Conservation (phyloP, 768 basidiomycete species). For the Leccinellum rugosiceps region DNA sequence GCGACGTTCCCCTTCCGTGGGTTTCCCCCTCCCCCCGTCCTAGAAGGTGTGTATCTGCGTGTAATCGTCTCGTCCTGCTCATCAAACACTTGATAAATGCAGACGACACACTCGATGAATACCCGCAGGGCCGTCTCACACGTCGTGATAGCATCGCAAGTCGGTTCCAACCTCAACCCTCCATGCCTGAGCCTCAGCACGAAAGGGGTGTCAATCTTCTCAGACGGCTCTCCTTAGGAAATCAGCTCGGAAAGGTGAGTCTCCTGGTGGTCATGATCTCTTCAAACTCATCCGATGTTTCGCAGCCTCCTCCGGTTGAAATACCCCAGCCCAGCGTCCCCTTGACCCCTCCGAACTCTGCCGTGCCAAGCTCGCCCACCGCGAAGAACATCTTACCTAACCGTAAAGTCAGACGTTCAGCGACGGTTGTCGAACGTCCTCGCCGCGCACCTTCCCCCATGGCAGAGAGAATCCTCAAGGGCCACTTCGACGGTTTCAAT, state of each 20-base stretch:
- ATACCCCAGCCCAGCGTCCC: slow-evolving; percentile 32
- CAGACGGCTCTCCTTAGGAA: slow-evolving; percentile 71
- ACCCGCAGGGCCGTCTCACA: slow-evolving; percentile 43
- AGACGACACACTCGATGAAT: slow-evolving; percentile 43
- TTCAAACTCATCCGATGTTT: neutral
- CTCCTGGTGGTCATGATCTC: neutral
- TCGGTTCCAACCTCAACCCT: slow-evolving; percentile 49
- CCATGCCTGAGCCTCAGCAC: slow-evolving; percentile 44
- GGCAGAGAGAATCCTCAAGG: slow-evolving; percentile 89
- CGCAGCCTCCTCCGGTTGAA: slow-evolving; percentile 12
- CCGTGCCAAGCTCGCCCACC: slow-evolving; percentile 32
- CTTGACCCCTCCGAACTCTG: slow-evolving; percentile 51
- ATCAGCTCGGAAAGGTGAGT: slow-evolving; percentile 56
- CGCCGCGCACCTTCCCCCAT: slow-evolving; percentile 80
- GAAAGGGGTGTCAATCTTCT: slow-evolving; percentile 72
- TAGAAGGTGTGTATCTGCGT: slow-evolving; percentile 52
- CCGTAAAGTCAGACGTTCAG: slow-evolving; percentile 51
- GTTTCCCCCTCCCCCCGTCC: slow-evolving; percentile 49
- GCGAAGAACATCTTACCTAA: slow-evolving; percentile 20
- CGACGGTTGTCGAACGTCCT: slow-evolving; percentile 51
- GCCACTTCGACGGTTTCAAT: slow-evolving; percentile 89
- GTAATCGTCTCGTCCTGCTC: neutral
- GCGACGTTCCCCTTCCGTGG: slow-evolving; percentile 61
- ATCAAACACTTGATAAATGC: slow-evolving; percentile 4
- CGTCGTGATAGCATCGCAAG: slow-evolving; percentile 61